Evolutionary conservation across 257 asterid species (phyloP).

Genomic region (Plantago ovata): DNA sequence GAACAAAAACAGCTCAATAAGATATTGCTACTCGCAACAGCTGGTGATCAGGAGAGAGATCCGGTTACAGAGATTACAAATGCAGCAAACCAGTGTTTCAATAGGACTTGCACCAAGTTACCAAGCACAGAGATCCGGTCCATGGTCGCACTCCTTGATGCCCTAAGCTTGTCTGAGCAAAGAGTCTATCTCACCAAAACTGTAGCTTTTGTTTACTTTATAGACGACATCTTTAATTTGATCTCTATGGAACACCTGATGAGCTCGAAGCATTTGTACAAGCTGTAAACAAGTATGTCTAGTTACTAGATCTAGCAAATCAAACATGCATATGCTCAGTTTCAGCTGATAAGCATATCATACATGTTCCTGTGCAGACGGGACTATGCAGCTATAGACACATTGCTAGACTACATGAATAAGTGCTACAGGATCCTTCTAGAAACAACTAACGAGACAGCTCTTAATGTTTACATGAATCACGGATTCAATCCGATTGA

Average conservation of each 20-base stretch:
- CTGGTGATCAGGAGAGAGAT: no score
- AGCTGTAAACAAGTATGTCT: slow-evolving; percentile 33
- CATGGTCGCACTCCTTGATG: slow-evolving; percentile 19
- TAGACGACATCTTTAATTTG: slow-evolving; percentile 44
- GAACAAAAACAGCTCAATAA: no score
- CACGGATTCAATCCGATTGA: slow-evolving; percentile 37
- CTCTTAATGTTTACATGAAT: slow-evolving; percentile 13
- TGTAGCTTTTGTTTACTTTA: slow-evolving; percentile 35
- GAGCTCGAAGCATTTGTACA: slow-evolving; percentile 30
- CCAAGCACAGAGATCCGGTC: slow-evolving; percentile 16
- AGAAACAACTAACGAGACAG: slow-evolving; percentile 34
- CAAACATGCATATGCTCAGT: no score
- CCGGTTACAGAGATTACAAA: no score
- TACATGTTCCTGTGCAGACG: slow-evolving; percentile 19
- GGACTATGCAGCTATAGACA: slow-evolving; percentile 27
- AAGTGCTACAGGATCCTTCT: slow-evolving; percentile 37
- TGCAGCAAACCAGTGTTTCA: no score
- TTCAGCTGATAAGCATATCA: background rate
- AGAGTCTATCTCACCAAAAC: slow-evolving; percentile 32
- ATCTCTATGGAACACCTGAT: slow-evolving; percentile 32
- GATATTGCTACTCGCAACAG: no score
- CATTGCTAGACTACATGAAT: slow-evolving; percentile 49
- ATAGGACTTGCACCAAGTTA: no score
- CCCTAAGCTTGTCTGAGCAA: slow-evolving; percentile 19
- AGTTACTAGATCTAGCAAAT: no score